Evolutionary conservation across 306 rosid species (phyloP), one percentile per base, ranked within the genome.

Genomic region (Trifolium fragiferum): DNA sequence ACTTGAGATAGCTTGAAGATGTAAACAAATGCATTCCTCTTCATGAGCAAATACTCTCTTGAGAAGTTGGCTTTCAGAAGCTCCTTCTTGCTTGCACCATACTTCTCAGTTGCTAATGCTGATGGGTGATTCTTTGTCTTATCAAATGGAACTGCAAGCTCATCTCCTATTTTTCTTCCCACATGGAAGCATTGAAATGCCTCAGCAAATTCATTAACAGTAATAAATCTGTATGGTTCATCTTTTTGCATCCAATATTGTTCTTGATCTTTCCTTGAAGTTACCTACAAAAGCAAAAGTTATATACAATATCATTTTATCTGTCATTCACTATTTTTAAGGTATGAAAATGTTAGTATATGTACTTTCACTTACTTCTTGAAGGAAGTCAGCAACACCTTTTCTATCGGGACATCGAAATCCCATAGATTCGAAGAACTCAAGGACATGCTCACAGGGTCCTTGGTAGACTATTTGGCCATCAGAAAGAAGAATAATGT

Each of bases 331-430:
- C 38, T 35, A 35, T 8, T 35, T 35, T 1, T 35, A 35, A 35
- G 38, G 38, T 35, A 35, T 35, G 38, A 35, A 35, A 35, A 35
- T 35, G 38, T 35, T 35, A 35, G 38, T 35, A 35, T 6, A 35
- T 35, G 38, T 35, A 35, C 38, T 35, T 35, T 7, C 38, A 35
- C 38, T 35, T 35, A 83, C 90, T 81, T 86, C 90, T 78, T 86
- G 90, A 37, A 86, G 81, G 55, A 86, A 86, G 37, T 86, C 90
- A 7, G 90, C 90, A 32, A 33, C 84, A 66, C 84, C 87, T 75
- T 86, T 86, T 74, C 87, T 86, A 33, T 75, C 80, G 18, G 87
- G 90, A 68, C 87, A 86, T 68, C 18, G 83, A 66, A 86, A 86
- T 3, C 90, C 90, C 85, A 78, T 76, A 7, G 71, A 49, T 44